Evolutionary conservation across 23 red algal species (phyloP).

Genomic region (Agarophyton chilense): DNA sequence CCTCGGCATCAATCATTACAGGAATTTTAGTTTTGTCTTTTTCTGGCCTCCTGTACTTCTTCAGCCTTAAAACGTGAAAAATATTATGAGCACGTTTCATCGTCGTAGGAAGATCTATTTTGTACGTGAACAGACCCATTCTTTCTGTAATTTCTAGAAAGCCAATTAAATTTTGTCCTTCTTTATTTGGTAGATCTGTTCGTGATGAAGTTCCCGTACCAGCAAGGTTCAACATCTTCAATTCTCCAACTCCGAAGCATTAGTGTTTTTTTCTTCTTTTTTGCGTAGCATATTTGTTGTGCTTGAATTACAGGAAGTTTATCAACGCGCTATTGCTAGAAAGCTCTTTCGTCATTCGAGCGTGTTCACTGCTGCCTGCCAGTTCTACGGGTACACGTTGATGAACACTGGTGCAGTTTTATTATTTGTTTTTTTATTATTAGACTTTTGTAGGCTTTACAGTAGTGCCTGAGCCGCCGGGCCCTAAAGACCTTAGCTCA

Average conservation of each 20-base stretch:
- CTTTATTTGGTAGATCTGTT: conserved; percentile 17
- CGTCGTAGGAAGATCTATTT: conserved; percentile 11
- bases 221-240: conserved; percentile 1
- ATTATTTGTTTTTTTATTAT: too few species aligned
- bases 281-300: neutral
- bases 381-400: too few species aligned
- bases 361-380: neutral
- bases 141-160: neutral
- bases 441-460: too few species aligned
- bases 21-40: neutral
- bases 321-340: neutral
- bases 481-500: too few species aligned
- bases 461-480: too few species aligned
- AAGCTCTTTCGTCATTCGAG: neutral
- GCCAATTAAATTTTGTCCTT: neutral
- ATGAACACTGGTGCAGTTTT: too few species aligned
- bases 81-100: conserved; percentile 42
- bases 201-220: neutral
- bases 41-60: neutral
- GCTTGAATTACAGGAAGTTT: neutral
- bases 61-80: conserved; percentile 36
- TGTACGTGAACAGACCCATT: conserved; percentile 19
- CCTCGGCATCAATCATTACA: conserved; percentile 47
- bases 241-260: neutral
- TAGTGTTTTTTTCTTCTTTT: conserved; percentile 5